These are phyloP conservation scores for Trametes elegans DNA, from an alignment of 768 basidiomycete species.

Conservation along the genomic window DNA sequence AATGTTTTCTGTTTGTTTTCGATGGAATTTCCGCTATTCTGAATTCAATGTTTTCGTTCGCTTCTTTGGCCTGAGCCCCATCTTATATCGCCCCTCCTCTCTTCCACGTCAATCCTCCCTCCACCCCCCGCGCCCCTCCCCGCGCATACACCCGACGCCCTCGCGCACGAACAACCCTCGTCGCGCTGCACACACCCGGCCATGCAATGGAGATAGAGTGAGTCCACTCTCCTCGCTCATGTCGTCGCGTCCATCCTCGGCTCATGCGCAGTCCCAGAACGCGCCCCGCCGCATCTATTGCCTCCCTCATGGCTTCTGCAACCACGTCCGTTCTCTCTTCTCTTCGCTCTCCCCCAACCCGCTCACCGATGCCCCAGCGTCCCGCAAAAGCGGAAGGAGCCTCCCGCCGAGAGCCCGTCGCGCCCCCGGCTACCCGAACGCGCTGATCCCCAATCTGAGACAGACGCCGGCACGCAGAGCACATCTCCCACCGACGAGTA, in stretches of 20 bases:
- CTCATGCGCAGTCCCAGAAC: no score
- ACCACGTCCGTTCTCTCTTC: conserved; percentile 4
- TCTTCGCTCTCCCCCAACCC: background rate
- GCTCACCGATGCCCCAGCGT: conserved; percentile 24
- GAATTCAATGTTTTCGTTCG: conserved; percentile 33
- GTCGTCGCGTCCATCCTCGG: background rate
- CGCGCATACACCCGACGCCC: conserved; percentile 1
- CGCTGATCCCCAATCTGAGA: conserved; percentile 5
- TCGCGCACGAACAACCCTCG: background rate
- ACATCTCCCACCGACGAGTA: conserved; percentile 48
- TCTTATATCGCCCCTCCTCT: conserved; percentile 26
- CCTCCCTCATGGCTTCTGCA: conserved; percentile 18
- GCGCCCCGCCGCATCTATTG: conserved; percentile 11
- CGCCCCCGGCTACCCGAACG: conserved; percentile 7
- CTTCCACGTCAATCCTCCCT: conserved; percentile 25
- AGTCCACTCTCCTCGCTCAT: background rate
- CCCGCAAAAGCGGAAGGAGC: conserved; percentile 41
- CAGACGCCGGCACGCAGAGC: conserved; percentile 8
- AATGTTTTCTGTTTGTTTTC: conserved; percentile 32
- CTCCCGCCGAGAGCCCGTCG: conserved; percentile 21
- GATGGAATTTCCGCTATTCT: conserved; percentile 28
- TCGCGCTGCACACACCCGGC: background rate
- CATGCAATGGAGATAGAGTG: conserved; percentile 20
- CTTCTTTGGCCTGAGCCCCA: conserved; percentile 25
- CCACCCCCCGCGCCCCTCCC: conserved; percentile 11